Evolutionary conservation across 768 basidiomycete species (phyloP).

Genomic region (Tylopilus rubrobrunneus): DNA sequence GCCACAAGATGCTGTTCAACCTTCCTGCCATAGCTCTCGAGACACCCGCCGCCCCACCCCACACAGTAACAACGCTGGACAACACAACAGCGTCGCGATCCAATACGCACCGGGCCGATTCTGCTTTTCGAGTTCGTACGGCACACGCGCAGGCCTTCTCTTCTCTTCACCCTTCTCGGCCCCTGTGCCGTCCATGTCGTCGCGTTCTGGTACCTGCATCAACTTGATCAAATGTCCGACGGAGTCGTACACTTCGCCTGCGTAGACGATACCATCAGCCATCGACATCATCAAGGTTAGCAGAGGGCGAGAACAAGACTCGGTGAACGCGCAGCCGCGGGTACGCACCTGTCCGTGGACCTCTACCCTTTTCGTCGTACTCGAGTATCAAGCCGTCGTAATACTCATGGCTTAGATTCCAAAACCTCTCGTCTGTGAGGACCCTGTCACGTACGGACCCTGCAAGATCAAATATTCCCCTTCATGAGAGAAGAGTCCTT

Average conservation of each 20-base stretch:
- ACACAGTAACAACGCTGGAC: constrained; percentile 10
- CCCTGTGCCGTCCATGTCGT: background rate
- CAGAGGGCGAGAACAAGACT: background rate
- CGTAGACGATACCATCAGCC: background rate
- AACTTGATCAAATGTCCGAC: constrained; percentile 20
- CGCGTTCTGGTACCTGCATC: constrained; percentile 12
- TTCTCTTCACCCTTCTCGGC: background rate
- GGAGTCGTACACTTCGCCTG: constrained; percentile 23
- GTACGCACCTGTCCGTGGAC: constrained; percentile 13
- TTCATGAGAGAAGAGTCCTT: background rate
- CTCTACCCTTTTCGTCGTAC: constrained; percentile 10
- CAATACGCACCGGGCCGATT: background rate
- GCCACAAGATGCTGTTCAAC: background rate
- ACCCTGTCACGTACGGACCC: constrained; percentile 18
- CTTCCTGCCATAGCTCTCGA: constrained; percentile 15
- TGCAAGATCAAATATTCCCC: background rate
- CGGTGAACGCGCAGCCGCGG: background rate
- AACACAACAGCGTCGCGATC: constrained; percentile 14
- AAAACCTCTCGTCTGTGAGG: constrained; percentile 9
- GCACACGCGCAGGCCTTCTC: constrained; percentile 7
- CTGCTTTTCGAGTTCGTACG: constrained; percentile 14
- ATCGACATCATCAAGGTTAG: too few species aligned
- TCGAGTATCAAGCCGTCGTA: constrained; percentile 16
- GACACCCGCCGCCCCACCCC: constrained; percentile 8
- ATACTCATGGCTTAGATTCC: constrained; percentile 19